Base-by-base conservation (phyloP, 108 stramenopile species). In the Discostella stelligeroides region DNA sequence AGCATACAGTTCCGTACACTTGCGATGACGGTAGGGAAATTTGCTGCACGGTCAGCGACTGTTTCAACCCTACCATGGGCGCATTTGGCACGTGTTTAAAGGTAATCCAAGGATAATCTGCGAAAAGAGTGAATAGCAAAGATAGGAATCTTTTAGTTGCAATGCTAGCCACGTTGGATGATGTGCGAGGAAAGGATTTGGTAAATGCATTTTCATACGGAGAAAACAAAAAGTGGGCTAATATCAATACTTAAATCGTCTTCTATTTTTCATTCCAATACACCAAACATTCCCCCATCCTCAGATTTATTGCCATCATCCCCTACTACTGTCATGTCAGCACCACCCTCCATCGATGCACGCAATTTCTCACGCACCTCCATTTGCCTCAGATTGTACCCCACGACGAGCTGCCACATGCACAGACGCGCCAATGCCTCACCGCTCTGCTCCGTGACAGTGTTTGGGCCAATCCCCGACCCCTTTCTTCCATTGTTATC, bases 371-470 rank as follows among this genome's bases (percentile, higher is more conserved):
- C 91, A 58, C 90, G 65, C 1, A 95, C 96, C 82, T 98, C 97
- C 59, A 98, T 63, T 57, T 96, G 92, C 56, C 97, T 66, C 21
- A 98, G 81, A 77, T 94, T 95, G 83, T 92, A 98, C 14, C 97
- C 97, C 30, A 96, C 89, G 11, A 89, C 96, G 30, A 98, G 86
- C 77, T 98, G 97, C 97, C 97, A 98, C 97, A 98, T 96, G 72
- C 96, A 97, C n/a, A 98, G 74, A 73, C 97, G 96, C 8, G 95
- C 95, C 89, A 98, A 89, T 42, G 92, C 89, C 63, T 89, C 89
- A 4, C 93, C 89, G 48, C 89, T 92, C 68, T 96, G 96, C 65
- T 98, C 95, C 6, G 95, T 95, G 6, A 95, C 80, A 5, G 94
- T 95, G 53, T 88, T 77, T 23, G 90, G 82, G 17, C 78, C 81